phyloP scores from a whole-genome alignment of 2,329 filamentous ascomycete species.

The Aspergillus fumigatiaffinis region DNA sequence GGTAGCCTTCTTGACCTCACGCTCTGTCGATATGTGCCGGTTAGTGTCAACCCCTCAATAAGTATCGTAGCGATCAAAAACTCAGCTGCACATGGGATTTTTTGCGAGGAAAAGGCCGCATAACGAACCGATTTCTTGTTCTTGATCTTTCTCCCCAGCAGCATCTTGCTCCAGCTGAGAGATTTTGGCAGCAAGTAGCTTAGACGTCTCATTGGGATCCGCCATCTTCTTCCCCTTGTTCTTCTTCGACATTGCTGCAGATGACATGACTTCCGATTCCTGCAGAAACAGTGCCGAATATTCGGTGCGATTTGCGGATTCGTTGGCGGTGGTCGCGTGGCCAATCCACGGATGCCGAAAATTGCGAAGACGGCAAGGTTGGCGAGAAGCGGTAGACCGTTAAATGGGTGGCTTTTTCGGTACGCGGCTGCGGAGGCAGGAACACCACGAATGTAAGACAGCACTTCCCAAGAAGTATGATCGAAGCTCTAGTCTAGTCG shows the following conservation, averaged over 20 bases:
- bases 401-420: not conserved
- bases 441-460: not conserved
- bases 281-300: conserved; percentile 2
- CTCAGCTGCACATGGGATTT: not conserved
- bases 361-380: conserved; percentile 23
- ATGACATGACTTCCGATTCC: conserved; percentile 35
- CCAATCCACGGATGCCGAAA: conserved; percentile 37
- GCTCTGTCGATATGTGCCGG: conserved; percentile 56
- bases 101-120: conserved; percentile 1
- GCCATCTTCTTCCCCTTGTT: conserved; percentile 78
- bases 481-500: conserved; percentile 1
- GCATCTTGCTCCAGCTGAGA: conserved; percentile 92
- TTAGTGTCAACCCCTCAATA: conserved; percentile 14
- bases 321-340: conserved; percentile 44
- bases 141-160: conserved; percentile 90
- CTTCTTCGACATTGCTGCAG: conserved; percentile 63
- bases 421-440: conserved; percentile 3
- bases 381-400: conserved; percentile 8
- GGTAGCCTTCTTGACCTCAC: conserved; percentile 90
- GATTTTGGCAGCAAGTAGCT: conserved; percentile 87
- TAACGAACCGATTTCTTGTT: conserved; percentile 84
- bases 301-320: conserved; percentile 37
- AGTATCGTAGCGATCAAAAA: conserved; percentile 14
- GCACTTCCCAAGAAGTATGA: not conserved
- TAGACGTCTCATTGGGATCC: conserved; percentile 84